Evolutionary conservation across 1,139 yeast genomes (phyloP), one percentile per base, ranked within the genome.

Genomic region (Yamadazyma diospyri): DNA sequence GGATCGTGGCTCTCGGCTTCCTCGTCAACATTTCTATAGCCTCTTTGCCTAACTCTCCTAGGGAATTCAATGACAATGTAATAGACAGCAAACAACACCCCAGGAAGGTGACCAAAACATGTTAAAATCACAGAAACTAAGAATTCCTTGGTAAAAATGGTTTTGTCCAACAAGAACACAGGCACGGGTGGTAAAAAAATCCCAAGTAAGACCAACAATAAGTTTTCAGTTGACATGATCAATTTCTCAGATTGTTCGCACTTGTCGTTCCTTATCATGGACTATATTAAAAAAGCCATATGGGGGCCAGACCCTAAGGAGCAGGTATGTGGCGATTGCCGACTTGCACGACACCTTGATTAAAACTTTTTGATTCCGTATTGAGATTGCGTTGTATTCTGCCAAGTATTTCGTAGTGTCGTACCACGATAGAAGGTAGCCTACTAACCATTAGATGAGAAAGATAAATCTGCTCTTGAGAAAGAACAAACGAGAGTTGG

Each of bases 241-340:
- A 22, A 8, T 16, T 27, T 18, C 29, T 6, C 20, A 18, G 8
- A 9, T 9, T 18, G 6, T 18, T 9, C 9, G 23, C 23, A 19
- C 15, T n/a, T n/a, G n/a, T n/a, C n/a, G n/a, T n/a, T n/a, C n/a
- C 20, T 16, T 16, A 9, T 19, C 6, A 26, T 26, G 92, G 86
- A 83, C 46, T 78, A 65, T 50, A 60, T 89, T 28, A 88, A 86
- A 61, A 79, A 80, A 53, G 85, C 89, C 7, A 79, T 89, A 33
- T 89, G 94, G 81, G 98, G 97, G 1, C 96, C 96, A 0, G 96
- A 88, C 55, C 95, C 97, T 29, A 81, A 81, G 50, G 97, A 92
- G 51, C 97, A 87, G 49, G 78, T 71, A 61, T 33, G 76, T 60
- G 19, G 16, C 4, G 6, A 6, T 25, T 15, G 11, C 10, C 15